A percentile compares a stretch with the other conserved stretches of the same genome.
phyloP scores from a whole-genome alignment of 169 alveolate genomes.

The Eimeria tenella region DNA sequence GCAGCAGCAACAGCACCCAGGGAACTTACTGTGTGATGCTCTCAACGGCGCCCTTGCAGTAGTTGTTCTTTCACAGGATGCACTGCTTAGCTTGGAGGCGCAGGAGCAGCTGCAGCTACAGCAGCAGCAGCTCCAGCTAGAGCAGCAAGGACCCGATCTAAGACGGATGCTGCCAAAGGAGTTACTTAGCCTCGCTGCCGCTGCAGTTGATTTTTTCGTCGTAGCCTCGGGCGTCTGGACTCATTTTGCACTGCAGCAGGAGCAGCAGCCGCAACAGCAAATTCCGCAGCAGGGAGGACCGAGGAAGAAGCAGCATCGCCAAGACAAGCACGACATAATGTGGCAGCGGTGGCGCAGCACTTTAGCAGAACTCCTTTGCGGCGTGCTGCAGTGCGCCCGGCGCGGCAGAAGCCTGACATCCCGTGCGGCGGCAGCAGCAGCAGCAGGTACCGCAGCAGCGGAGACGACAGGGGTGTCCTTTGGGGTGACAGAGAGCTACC shows the following conservation, averaged over 20 bases:
- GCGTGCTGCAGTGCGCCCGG: slow-evolving; percentile 63
- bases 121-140: background rate
- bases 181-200: slow-evolving; percentile 1
- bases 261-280: slow-evolving; percentile 22
- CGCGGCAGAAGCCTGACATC: slow-evolving; percentile 28
- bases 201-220: slow-evolving; percentile 32
- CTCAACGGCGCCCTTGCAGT: slow-evolving; percentile 45
- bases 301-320: slow-evolving; percentile 45
- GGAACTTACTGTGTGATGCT: slow-evolving; percentile 3
- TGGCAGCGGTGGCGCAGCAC: slow-evolving; percentile 39
- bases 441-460: slow-evolving; percentile 26
- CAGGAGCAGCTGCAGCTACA: slow-evolving; percentile 18
- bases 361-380: background rate
- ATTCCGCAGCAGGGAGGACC: slow-evolving; percentile 42
- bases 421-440: slow-evolving; percentile 52
- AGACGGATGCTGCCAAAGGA: slow-evolving; percentile 8
- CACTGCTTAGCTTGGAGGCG: background rate
- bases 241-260: slow-evolving; percentile 38
- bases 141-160: background rate
- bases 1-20: slow-evolving; percentile 66
- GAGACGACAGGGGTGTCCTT: background rate
- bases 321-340: background rate
- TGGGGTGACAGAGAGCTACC: background rate
- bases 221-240: slow-evolving; percentile 48
- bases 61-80: background rate